phyloP scores from a whole-genome alignment of 2,329 filamentous ascomycete genomes.

The Calonectria multiphialidica region DNA sequence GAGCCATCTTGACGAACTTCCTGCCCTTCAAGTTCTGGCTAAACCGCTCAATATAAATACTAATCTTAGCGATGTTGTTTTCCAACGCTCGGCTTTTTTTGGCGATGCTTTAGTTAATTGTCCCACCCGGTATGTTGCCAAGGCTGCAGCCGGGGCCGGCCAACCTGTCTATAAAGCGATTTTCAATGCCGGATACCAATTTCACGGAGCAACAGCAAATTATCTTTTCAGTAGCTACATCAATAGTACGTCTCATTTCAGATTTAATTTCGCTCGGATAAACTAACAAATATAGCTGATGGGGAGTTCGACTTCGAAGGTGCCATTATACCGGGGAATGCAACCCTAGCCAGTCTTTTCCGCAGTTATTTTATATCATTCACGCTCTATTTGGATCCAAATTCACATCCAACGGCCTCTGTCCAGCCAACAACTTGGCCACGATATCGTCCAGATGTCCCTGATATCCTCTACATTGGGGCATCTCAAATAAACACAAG shows the following conservation, averaged over 20 bases:
- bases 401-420: background rate
- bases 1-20: background rate
- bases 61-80: background rate
- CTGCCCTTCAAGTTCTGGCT: background rate
- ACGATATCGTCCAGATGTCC: background rate
- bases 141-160: background rate
- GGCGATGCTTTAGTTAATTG: background rate
- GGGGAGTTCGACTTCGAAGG: background rate
- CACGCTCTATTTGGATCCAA: background rate
- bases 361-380: background rate
- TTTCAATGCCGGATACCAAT: background rate
- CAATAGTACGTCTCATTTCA: background rate
- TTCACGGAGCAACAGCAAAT: background rate
- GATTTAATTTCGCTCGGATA: background rate
- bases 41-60: background rate
- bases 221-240: background rate
- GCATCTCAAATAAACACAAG: background rate
- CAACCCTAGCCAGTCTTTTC: background rate
- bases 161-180: background rate
- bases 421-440: background rate
- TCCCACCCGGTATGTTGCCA: background rate
- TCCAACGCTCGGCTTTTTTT: background rate
- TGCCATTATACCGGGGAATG: background rate
- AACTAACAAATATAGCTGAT: background rate
- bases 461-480: background rate